Base-by-base conservation (phyloP, 257 asterid species). In the Nemophila menziesii region DNA sequence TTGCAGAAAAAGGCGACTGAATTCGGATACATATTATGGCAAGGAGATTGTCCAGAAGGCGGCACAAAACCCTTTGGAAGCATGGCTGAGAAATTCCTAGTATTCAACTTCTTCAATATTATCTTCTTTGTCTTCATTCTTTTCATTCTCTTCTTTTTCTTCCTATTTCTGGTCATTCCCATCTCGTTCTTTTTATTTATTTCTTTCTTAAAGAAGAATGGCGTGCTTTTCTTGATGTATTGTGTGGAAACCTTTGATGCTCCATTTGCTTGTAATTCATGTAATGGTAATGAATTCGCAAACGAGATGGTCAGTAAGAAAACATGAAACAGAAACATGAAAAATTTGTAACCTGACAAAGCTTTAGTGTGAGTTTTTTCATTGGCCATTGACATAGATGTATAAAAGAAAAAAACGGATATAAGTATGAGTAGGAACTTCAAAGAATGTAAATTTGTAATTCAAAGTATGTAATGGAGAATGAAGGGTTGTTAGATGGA, bases 41-140 rank as follows among this genome's bases (percentile, higher is more conserved):
- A 83, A 0, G 90, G 78, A 3, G 93, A 77, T 18, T 85, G 74
- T 4, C 79, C 92, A 0, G 93, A 79, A 58, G 95, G 92, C 48
- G 93, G 93, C 36, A 83, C 79, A 61, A 58, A 77, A 16, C 90
- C 89, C 64, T 77, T 77, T 5, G 95, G 95, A 14, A 83, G 83
- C 95, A 83, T 83, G 8, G 73, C 86, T 0, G 74, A 59, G 52
- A 72, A 80, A 16, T 65, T 48, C 68, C 61, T 54, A 1, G 47
- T n/a, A 4, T 51, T 57, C 14, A 16, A 2, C 16, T 51, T 69
- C 40, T 62, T 24, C n/a, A n/a, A n/a, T n/a, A n/a, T n/a, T 34
- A 10, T 29, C 23, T 8, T 54, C 20, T 7, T 46, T 47, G 36
- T 63, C 61, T 39, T 69, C 20, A n/a, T 21, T 33, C 16, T 64